phyloP scores from a whole-genome alignment of 441 rosid genomes.

The Populus hybrid region DNA sequence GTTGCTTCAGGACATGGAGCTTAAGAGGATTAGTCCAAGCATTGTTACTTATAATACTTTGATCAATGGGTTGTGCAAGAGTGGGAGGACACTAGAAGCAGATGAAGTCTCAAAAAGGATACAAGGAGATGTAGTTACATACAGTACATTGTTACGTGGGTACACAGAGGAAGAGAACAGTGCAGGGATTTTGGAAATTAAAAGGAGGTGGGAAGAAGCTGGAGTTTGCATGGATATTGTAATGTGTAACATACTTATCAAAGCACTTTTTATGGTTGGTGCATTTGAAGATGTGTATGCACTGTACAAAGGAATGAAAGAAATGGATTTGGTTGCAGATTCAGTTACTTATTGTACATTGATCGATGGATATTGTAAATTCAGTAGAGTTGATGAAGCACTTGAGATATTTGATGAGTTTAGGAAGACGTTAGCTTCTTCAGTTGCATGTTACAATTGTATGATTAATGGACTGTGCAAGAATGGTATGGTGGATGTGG shows the following conservation, averaged over 20 bases:
- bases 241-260: constrained; percentile 67
- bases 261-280: constrained; percentile 66
- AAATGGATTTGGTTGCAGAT: constrained; percentile 54
- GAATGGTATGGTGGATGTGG: constrained; percentile 54
- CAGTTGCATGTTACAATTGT: constrained; percentile 56
- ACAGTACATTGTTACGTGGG: constrained; percentile 61
- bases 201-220: constrained; percentile 47
- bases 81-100: constrained; percentile 64
- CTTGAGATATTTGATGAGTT: constrained; percentile 72
- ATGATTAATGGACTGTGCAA: constrained; percentile 61
- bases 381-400: constrained; percentile 65
- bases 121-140: constrained; percentile 52
- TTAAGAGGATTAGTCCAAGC: constrained; percentile 55
- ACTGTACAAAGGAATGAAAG: constrained; percentile 55
- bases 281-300: constrained; percentile 65
- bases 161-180: constrained; percentile 54
- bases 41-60: constrained; percentile 56
- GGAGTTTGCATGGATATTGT: constrained; percentile 54
- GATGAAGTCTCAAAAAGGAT: constrained; percentile 58
- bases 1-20: constrained; percentile 69
- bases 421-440: constrained; percentile 43
- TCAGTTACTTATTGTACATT: constrained; percentile 52
- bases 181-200: constrained; percentile 47
- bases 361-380: constrained; percentile 58
- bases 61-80: constrained; percentile 64